A percentile compares a stretch with the other conserved stretches of the same genome.
These are phyloP conservation scores for Nicotiana sylvestris DNA, from an alignment of 257 asterid genomes.

Conservation along the genomic window DNA sequence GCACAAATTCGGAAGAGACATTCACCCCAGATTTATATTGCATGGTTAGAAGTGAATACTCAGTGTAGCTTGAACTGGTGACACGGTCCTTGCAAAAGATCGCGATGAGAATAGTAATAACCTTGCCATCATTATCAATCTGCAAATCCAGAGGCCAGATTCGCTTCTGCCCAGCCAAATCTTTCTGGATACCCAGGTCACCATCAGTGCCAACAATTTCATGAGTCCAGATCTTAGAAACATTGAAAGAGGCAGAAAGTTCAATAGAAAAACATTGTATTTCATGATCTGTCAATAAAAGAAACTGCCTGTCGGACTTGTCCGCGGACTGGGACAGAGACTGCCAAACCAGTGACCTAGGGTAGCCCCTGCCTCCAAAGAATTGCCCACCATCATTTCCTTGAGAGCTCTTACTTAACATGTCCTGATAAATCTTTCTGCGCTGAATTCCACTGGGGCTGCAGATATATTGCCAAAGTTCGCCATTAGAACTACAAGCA, in stretches of 20 bases:
- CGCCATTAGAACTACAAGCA: constrained; percentile 76
- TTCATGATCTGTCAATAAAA: constrained; percentile 70
- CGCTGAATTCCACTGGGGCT: constrained; percentile 53
- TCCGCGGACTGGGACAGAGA: constrained; percentile 36
- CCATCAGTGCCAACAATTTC: constrained; percentile 74
- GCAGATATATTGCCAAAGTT: constrained; percentile 63
- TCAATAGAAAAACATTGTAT: constrained; percentile 59
- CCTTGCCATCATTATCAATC: constrained; percentile 71
- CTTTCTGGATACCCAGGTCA: constrained; percentile 86
- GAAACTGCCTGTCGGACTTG: constrained; percentile 55
- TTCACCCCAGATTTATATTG: constrained; percentile 79
- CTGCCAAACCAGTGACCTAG: constrained; percentile 86
- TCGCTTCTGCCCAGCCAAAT: constrained; percentile 84
- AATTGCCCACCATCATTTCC: constrained; percentile 41
- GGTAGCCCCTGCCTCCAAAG: constrained; percentile 66
- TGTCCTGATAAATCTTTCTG: constrained; percentile 33
- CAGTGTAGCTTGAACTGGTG: constrained; percentile 93
- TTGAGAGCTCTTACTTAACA: constrained; percentile 26
- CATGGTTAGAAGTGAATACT: constrained; percentile 90
- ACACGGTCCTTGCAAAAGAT: constrained; percentile 83
- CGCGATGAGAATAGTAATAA: constrained; percentile 78
- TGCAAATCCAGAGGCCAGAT: constrained; percentile 92
- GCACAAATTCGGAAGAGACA: constrained; percentile 28
- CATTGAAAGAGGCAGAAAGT: constrained; percentile 39
- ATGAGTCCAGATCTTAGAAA: constrained; percentile 79